Evolutionary conservation across 352 stramenopile species (phyloP).

Genomic region (Globisporangium nagaii): DNA sequence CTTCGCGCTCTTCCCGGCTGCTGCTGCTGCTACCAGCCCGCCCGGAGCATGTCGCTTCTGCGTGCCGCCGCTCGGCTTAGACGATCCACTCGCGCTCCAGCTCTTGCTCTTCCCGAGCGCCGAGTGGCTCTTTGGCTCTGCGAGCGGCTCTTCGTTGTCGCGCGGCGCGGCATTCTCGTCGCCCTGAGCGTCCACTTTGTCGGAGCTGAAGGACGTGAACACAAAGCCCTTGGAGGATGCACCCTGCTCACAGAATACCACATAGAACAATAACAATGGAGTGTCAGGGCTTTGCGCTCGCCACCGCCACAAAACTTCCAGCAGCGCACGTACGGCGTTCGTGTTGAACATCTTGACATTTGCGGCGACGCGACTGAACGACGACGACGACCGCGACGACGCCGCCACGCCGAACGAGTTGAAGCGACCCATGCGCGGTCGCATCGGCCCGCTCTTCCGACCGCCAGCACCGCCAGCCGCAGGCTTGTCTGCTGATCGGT

Average conservation of each 20-base stretch:
- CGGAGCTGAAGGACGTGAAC: constrained; percentile 62
- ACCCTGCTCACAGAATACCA: constrained; percentile 6
- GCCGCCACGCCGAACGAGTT: constrained; percentile 52
- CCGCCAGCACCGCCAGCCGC: background rate
- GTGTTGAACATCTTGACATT: constrained; percentile 71
- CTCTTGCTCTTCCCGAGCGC: constrained; percentile 51
- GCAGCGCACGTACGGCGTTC: constrained; percentile 39
- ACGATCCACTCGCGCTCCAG: constrained; percentile 17
- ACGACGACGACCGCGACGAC: constrained; percentile 39
- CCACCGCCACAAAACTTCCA: background rate
- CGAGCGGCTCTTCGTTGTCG: constrained; percentile 15
- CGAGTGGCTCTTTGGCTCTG: constrained; percentile 7
- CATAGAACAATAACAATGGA: constrained; percentile 10
- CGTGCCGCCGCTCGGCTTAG: background rate
- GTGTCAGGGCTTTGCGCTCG: background rate
- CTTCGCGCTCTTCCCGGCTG: constrained; percentile 15
- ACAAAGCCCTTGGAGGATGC: constrained; percentile 62
- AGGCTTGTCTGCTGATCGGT: constrained; percentile 15
- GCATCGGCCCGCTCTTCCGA: constrained; percentile 4
- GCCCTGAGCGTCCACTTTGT: constrained; percentile 24
- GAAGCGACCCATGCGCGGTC: constrained; percentile 41
- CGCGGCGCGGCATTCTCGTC: constrained; percentile 29
- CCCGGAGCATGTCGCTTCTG: constrained; percentile 8
- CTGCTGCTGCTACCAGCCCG: background rate
- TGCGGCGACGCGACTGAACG: constrained; percentile 59